Evolutionary conservation across 2,329 filamentous ascomycete species (phyloP), one percentile per base, ranked within the genome.

Genomic region (Colletotrichum paranaense): DNA sequence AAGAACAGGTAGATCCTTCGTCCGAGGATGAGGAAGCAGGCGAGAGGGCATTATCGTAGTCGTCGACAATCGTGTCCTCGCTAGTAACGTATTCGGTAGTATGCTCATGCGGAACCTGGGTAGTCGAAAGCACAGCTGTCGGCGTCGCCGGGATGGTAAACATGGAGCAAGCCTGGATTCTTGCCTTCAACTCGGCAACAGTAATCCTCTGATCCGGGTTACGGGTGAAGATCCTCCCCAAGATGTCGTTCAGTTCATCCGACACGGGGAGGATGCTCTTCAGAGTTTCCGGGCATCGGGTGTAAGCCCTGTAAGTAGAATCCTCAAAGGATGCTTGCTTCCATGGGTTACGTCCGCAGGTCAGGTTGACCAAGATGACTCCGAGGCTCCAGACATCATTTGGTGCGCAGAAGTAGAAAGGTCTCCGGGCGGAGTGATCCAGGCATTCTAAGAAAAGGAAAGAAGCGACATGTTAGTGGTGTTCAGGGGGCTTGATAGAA

Each of bases 371-470:
- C 74, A 99, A 89, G 81, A 99, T 98, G 66, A 99, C 96, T 77
- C 97, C 97, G n/a, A 99, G 90, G 80, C 94, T 96, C 97, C 97
- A 99, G 78, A 98, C 92, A 84, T 99, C 97, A 86, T 98, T 99
- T 71, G 96, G 94, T 65, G 94, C 95, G 76, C 95, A 98, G 77
- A 92, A 92, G 84, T 99, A 99, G 83, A 90, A 96, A 35, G 93
- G 83, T 88, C 90, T 89, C 90, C 91, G 79, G 86, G 92, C 84
- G 70, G 92, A 89, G 78, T 95, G 94, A 83, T 98, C 89, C 80
- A 92, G 91, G 82, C 97, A 99, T 90, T 99, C 97, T 98, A 76
- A 75, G 46, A 75, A 75, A 72, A 68, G 76, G 74, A 78, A 78
- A 78, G 78, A 78, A 77, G 72, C 73, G 76, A 63, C 64, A 76